A percentile compares a stretch with the other conserved stretches of the same genome.
phyloP scores from a whole-genome alignment of 768 basidiomycete species.

The Russula griseocarnosa region DNA sequence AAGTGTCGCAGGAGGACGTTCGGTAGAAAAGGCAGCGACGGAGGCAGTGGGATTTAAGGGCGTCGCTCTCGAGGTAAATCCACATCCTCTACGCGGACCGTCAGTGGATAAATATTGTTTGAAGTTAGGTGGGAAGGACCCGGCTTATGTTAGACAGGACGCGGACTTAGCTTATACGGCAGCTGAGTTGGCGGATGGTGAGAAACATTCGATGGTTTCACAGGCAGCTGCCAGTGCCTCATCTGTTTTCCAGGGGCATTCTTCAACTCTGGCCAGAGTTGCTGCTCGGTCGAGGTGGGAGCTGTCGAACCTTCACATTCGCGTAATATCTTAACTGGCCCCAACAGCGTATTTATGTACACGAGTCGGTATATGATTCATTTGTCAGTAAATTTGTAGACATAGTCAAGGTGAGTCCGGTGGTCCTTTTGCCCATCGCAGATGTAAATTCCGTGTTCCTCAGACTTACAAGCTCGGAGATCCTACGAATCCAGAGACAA shows the following conservation, averaged over 20 bases:
- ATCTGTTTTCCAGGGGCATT: conserved; percentile 58
- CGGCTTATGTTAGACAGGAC: conserved; percentile 89
- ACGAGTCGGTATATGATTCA: conserved; percentile 71
- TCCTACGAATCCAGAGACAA: conserved; percentile 67
- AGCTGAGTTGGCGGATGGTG: conserved; percentile 87
- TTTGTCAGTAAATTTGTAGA: conserved; percentile 76
- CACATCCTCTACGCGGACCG: neutral
- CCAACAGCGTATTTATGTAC: conserved; percentile 84
- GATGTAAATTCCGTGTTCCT: neutral
- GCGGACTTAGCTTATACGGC: conserved; percentile 81
- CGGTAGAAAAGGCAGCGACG: conserved; percentile 68
- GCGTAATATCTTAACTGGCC: neutral
- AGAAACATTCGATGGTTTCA: conserved; percentile 22
- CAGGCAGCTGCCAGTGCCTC: neutral
- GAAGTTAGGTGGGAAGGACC: conserved; percentile 95
- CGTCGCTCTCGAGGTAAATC: conserved; percentile 71
- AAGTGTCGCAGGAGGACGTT: conserved; percentile 69
- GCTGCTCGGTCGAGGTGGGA: conserved; percentile 82
- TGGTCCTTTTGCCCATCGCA: neutral
- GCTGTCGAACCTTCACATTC: neutral
- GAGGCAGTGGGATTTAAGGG: conserved; percentile 73
- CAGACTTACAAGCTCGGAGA: conserved; percentile 85
- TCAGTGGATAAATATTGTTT: conserved; percentile 19
- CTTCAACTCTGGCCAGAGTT: conserved; percentile 98
- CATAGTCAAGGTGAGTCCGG: conserved; percentile 56